Evolutionary conservation across 495 filamentous ascomycete genomes (phyloP).

Genomic region (Hypoxylon intermedium): DNA sequence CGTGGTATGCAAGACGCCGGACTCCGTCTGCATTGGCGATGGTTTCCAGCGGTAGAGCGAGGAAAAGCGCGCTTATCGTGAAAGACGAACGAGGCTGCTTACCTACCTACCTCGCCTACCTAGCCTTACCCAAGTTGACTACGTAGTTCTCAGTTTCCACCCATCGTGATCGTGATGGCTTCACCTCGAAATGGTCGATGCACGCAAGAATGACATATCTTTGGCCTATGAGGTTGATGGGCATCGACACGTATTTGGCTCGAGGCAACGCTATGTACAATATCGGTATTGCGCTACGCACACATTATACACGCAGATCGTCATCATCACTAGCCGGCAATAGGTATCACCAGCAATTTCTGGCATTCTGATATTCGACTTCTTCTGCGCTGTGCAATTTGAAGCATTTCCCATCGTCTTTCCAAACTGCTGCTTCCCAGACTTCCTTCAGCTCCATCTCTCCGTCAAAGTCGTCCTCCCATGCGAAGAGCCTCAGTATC

Average conservation of each 20-base stretch:
- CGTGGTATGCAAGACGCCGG: constrained; percentile 21
- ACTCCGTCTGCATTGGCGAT: constrained; percentile 27
- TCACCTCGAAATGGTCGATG: constrained; percentile 8
- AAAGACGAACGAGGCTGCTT: constrained; percentile 6
- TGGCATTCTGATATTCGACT: constrained; percentile 17
- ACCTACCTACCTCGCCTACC: no score
- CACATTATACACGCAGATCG: constrained; percentile 16
- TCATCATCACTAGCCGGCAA: background rate
- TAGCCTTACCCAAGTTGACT: background rate
- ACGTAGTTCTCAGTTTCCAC: background rate
- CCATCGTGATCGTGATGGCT: constrained; percentile 11
- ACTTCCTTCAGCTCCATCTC: constrained; percentile 40
- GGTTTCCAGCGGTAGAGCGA: constrained; percentile 15
- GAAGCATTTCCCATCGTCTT: constrained; percentile 18
- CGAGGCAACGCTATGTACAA: constrained; percentile 26
- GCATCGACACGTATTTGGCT: constrained; percentile 22
- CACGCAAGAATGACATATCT: background rate
- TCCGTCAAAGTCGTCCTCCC: constrained; percentile 41
- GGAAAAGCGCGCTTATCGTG: background rate
- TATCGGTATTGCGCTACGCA: constrained; percentile 15
- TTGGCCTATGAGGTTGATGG: background rate
- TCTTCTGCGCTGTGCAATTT: constrained; percentile 14
- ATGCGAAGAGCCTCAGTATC: constrained; percentile 40
- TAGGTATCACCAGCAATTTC: constrained; percentile 14
- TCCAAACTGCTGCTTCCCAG: constrained; percentile 43